A percentile compares a stretch with the other conserved stretches of the same genome.
Conservation (phyloP, 192 early-diverging fungal genomes). For the Mortierella claussenii region DNA sequence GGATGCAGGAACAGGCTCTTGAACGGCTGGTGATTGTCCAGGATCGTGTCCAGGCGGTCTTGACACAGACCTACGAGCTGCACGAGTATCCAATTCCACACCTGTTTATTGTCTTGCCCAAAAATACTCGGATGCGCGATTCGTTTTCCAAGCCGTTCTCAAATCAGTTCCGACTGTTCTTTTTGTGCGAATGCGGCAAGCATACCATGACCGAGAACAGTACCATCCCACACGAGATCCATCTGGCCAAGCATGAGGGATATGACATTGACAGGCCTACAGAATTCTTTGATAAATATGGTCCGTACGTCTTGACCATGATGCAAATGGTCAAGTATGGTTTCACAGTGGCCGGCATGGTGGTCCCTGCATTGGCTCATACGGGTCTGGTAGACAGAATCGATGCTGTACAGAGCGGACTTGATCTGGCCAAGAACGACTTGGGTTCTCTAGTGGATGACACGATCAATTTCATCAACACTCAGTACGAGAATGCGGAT, state of each 20-base stretch:
- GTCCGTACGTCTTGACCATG: conserved; percentile 8
- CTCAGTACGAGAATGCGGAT: neutral
- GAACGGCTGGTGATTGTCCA: conserved; percentile 14
- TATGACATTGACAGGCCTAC: conserved; percentile 20
- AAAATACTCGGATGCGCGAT: neutral
- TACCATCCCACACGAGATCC: conserved; percentile 6
- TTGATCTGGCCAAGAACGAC: neutral
- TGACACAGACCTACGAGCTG: conserved; percentile 27
- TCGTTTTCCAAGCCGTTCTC: neutral
- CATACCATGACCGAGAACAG: conserved; percentile 10
- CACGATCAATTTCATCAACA: conserved; percentile 14
- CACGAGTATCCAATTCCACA: conserved; percentile 38
- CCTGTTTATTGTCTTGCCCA: conserved; percentile 23
- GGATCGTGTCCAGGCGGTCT: conserved; percentile 13
- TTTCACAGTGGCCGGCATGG: neutral
- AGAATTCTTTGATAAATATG: conserved; percentile 43
- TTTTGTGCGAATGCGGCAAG: conserved; percentile 23
- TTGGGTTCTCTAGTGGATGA: conserved; percentile 13
- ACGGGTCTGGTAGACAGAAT: neutral
- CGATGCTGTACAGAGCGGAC: neutral
- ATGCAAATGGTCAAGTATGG: conserved; percentile 16
- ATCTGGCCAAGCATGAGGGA: conserved; percentile 22
- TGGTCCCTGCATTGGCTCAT: neutral
- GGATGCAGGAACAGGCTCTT: conserved; percentile 11
- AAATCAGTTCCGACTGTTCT: conserved; percentile 14